A percentile compares a stretch with the other conserved stretches of the same genome.
These are phyloP conservation scores for Gynandropsis gynandra DNA, from an alignment of 345 rosid genomes.

Conservation along the genomic window DNA sequence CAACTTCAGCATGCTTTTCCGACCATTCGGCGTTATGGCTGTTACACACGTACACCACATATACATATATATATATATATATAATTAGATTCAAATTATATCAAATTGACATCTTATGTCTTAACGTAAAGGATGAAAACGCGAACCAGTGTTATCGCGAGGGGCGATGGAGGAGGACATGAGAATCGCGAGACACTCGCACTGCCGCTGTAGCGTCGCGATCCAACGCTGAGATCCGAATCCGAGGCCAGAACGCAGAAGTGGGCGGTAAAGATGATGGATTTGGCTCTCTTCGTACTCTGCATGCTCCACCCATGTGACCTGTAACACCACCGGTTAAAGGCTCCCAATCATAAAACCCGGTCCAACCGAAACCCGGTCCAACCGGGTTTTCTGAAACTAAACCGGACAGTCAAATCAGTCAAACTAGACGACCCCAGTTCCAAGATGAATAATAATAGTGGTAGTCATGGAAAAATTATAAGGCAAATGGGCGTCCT, in stretches of 20 bases:
- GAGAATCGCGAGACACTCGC: constrained; percentile 49
- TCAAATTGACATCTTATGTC: too few relatives aligned
- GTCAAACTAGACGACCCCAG: too few relatives aligned
- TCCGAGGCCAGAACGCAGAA: constrained; percentile 52
- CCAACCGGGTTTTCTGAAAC: too few relatives aligned
- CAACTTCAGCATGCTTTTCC: constrained; percentile 54
- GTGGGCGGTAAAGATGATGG: constrained; percentile 49
- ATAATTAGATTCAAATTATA: too few relatives aligned
- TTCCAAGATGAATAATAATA: too few relatives aligned
- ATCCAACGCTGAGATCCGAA: constrained; percentile 65
- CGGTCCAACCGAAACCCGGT: constrained; percentile 12
- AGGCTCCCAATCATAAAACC: not conserved
- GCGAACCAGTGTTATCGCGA: constrained; percentile 40
- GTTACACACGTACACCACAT: not conserved
- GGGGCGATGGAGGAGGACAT: constrained; percentile 44
- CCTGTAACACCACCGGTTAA: constrained; percentile 25
- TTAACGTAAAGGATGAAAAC: too few relatives aligned
- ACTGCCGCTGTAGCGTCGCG: constrained; percentile 60
- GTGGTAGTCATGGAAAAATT: too few relatives aligned
- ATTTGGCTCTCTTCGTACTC: constrained; percentile 52
- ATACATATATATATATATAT: too few relatives aligned
- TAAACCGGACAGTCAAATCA: not conserved
- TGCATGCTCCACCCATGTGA: constrained; percentile 45
- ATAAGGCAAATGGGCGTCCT: too few relatives aligned
- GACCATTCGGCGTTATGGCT: constrained; percentile 47